phyloP scores from a whole-genome alignment of 768 basidiomycete species.

The Russula abietina region DNA sequence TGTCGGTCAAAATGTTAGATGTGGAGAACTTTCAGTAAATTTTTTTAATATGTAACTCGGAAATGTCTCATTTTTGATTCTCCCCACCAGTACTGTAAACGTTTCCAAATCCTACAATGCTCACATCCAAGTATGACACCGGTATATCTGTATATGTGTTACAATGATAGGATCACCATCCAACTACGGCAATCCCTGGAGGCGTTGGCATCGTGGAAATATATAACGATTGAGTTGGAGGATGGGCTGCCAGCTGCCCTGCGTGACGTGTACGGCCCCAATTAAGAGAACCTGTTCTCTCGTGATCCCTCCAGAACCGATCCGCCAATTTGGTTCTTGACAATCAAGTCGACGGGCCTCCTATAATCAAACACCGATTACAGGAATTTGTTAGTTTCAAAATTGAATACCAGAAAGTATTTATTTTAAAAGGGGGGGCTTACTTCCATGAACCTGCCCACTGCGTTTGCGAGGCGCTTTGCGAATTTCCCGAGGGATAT shows the following conservation, averaged over 20 bases:
- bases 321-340: neutral
- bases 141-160: no score
- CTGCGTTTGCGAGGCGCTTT: conserved; percentile 2
- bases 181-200: neutral
- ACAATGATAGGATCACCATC: no score
- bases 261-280: conserved; percentile 13
- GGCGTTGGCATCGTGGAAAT: neutral
- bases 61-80: no score
- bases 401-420: neutral
- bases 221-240: conserved; percentile 15
- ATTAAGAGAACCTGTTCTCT: conserved; percentile 1
- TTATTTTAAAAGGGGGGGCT: neutral
- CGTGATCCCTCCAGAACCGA: neutral
- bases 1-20: no score
- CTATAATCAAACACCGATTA: neutral
- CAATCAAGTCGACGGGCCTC: neutral
- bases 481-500: conserved; percentile 8
- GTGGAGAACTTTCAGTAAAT: no score
- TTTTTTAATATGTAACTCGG: no score
- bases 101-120: no score
- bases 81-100: no score
- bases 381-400: no score
- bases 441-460: conserved; percentile 16
- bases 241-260: conserved; percentile 21
- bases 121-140: no score